Conservation (phyloP, 495 filamentous ascomycete genomes). For the Tuber borchii region DNA sequence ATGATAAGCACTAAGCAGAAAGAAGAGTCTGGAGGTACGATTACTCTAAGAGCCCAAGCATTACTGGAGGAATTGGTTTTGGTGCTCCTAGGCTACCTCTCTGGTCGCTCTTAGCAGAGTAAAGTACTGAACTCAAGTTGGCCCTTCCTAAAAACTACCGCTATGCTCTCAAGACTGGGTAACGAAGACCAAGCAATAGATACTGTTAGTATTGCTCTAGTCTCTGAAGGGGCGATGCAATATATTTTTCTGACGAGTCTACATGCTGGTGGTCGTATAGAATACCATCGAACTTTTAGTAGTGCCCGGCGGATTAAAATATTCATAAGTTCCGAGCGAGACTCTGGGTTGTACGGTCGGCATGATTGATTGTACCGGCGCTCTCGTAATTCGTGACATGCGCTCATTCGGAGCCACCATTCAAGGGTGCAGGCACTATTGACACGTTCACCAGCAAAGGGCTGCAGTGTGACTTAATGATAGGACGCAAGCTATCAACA, state of each 20-base stretch:
- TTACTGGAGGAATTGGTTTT: background rate
- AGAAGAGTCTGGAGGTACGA: background rate
- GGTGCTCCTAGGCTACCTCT: background rate
- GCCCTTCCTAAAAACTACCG: background rate
- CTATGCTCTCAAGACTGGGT: background rate
- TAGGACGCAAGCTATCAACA: no score
- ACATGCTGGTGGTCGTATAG: background rate
- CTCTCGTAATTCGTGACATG: background rate
- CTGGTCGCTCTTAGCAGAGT: background rate
- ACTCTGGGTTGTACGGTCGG: no score
- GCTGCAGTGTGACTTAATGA: no score
- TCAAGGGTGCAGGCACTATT: background rate
- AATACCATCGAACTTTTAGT: background rate
- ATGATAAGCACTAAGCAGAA: background rate
- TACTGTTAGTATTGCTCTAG: background rate
- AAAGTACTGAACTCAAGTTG: background rate
- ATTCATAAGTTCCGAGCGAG: no score
- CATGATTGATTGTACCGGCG: background rate
- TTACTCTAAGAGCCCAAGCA: background rate
- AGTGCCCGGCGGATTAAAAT: background rate
- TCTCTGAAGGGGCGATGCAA: background rate
- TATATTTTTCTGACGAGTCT: background rate
- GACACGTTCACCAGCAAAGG: background rate
- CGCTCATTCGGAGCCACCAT: background rate
- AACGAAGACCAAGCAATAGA: no score